These are phyloP conservation scores for Leersia perrieri DNA, from an alignment of 176 grass and related monocot genomes.

Conservation along the genomic window DNA sequence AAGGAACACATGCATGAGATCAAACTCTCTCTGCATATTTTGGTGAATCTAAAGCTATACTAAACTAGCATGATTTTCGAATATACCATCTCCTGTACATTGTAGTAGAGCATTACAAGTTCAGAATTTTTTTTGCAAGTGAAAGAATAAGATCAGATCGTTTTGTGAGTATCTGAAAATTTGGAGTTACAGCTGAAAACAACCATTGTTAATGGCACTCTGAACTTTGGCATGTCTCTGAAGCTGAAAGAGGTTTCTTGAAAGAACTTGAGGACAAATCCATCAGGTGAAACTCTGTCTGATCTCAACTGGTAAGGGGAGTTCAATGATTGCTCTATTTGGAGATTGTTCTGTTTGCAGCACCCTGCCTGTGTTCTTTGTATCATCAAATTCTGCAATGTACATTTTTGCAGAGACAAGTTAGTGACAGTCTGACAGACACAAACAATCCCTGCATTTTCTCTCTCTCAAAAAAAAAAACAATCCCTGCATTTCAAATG, in stretches of 20 bases:
- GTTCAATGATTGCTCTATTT: conserved; percentile 8
- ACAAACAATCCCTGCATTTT: background rate
- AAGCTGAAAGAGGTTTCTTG: conserved; percentile 16
- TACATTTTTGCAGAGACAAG: background rate
- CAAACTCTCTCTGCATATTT: conserved; percentile 7
- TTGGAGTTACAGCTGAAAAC: background rate
- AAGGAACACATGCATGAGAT: conserved; percentile 28
- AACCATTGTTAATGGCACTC: background rate
- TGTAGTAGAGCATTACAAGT: background rate
- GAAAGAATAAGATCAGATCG: background rate
- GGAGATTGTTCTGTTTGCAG: background rate
- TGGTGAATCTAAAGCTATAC: conserved; percentile 28
- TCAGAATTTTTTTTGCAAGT: background rate
- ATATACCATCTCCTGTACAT: background rate
- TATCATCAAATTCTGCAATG: background rate
- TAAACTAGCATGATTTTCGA: background rate
- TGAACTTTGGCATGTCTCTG: background rate
- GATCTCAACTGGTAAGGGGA: background rate
- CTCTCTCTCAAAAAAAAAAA: too few relatives aligned
- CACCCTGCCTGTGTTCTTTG: background rate
- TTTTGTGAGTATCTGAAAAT: background rate
- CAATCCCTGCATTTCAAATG: too few relatives aligned
- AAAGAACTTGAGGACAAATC: background rate
- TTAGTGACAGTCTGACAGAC: background rate
- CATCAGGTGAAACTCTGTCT: conserved; percentile 12